Conservation (phyloP, 2,329 filamentous ascomycete species). For the Sphaerulina vaccinii region DNA sequence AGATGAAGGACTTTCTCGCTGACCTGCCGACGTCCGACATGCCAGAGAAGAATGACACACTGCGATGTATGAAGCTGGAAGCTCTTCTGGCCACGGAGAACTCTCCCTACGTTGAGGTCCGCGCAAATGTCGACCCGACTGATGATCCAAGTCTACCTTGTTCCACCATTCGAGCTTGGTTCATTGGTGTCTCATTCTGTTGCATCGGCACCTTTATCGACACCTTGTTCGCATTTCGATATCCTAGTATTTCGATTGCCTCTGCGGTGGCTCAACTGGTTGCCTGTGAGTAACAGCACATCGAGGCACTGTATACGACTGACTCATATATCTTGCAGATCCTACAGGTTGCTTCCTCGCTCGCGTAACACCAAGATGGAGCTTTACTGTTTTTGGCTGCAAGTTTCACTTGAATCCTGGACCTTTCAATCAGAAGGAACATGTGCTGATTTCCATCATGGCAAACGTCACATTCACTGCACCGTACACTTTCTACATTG, state of each 20-base stretch:
- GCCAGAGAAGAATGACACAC: slow-evolving; percentile 16
- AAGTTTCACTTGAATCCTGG: slow-evolving; percentile 59
- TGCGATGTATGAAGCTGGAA: slow-evolving; percentile 14
- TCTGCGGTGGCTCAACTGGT: slow-evolving; percentile 35
- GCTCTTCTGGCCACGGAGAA: slow-evolving; percentile 18
- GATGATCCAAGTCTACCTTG: slow-evolving; percentile 30
- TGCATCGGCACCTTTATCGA: slow-evolving; percentile 33
- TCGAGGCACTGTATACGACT: not conserved
- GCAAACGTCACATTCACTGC: slow-evolving; percentile 50
- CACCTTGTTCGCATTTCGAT: slow-evolving; percentile 35
- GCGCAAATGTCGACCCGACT: slow-evolving; percentile 25
- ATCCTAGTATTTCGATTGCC: slow-evolving; percentile 34
- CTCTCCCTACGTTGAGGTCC: slow-evolving; percentile 30
- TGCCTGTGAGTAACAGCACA: slow-evolving; percentile 11
- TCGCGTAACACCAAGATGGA: slow-evolving; percentile 54
- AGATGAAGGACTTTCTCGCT: slow-evolving; percentile 18
- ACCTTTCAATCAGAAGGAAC: slow-evolving; percentile 63
- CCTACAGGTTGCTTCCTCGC: slow-evolving; percentile 56
- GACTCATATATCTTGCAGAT: slow-evolving; percentile 5
- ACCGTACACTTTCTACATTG: slow-evolving; percentile 2
- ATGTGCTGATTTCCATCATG: slow-evolving; percentile 63
- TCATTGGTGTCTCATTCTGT: slow-evolving; percentile 33
- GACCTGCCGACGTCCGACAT: slow-evolving; percentile 10
- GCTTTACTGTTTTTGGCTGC: slow-evolving; percentile 53
- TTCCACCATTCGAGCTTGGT: slow-evolving; percentile 37